Conservation (phyloP, 495 filamentous ascomycete genomes). For the Tuber aestivum region DNA sequence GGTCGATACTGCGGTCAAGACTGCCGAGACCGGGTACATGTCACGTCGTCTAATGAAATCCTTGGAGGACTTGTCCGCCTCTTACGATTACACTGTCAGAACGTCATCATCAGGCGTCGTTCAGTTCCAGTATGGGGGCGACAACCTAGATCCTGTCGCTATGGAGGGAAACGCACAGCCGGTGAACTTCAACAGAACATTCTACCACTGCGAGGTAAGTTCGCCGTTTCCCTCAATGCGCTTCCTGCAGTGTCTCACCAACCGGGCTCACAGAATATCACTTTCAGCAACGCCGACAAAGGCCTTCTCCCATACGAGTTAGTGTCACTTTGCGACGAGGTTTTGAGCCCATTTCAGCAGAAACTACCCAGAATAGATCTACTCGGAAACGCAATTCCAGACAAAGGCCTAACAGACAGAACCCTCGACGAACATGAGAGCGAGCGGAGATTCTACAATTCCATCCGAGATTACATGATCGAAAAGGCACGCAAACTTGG, state of each 20-base stretch:
- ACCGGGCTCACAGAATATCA: conserved; percentile 48
- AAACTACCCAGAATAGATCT: conserved; percentile 58
- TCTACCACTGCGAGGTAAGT: conserved; percentile 63
- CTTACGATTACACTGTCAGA: conserved; percentile 90
- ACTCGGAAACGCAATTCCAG: conserved; percentile 44
- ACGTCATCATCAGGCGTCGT: conserved; percentile 79
- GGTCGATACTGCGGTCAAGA: conserved; percentile 99
- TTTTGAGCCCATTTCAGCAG: conserved; percentile 59
- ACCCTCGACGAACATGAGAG: conserved; percentile 80
- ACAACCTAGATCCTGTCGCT: conserved; percentile 88
- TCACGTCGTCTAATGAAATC: conserved; percentile 97
- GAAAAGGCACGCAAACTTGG: conserved; percentile 55
- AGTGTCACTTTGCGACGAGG: conserved; percentile 55
- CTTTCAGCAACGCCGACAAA: conserved; percentile 67
- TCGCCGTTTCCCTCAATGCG: not conserved
- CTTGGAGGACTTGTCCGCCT: conserved; percentile 82
- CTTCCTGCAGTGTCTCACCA: not conserved
- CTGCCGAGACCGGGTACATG: conserved; percentile 98
- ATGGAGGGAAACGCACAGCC: conserved; percentile 95
- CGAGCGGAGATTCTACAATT: conserved; percentile 71
- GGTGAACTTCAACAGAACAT: conserved; percentile 88
- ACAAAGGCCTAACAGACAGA: conserved; percentile 48
- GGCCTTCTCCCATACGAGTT: conserved; percentile 72
- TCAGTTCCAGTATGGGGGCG: conserved; percentile 95
- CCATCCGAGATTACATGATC: conserved; percentile 63